These are phyloP conservation scores for Populus euphratica DNA, from an alignment of 345 rosid genomes.

Conservation along the genomic window DNA sequence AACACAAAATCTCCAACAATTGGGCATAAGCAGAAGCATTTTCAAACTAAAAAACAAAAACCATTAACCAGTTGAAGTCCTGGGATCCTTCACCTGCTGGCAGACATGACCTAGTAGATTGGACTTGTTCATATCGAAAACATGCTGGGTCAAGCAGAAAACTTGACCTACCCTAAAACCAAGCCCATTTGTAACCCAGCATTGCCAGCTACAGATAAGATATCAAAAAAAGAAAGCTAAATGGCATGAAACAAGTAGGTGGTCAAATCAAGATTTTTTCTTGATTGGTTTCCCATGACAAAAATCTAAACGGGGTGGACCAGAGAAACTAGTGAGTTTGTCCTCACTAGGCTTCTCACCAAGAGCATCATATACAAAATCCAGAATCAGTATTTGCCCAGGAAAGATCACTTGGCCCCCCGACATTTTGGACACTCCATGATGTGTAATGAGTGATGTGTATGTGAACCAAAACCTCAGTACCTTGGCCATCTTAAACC, in stretches of 20 bases:
- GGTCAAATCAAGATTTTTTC: constrained; percentile 18
- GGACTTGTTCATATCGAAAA: background rate
- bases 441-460: background rate
- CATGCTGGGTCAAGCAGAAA: background rate
- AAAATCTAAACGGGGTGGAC: constrained; percentile 14
- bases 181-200: background rate
- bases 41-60: background rate
- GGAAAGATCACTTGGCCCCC: constrained; percentile 17
- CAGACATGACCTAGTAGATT: background rate
- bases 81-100: background rate
- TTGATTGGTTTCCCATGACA: background rate
- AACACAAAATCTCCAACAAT: background rate
- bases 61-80: background rate
- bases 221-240: background rate
- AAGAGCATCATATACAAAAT: background rate
- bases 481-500: background rate
- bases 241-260: background rate
- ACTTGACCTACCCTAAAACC: background rate
- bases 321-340: constrained; percentile 1
- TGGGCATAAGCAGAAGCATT: background rate
- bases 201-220: background rate
- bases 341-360: background rate
- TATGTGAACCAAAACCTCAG: background rate
- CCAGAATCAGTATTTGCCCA: constrained; percentile 18
- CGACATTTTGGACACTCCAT: background rate